A percentile compares a stretch with the other conserved stretches of the same genome.
phyloP scores from a whole-genome alignment of 768 basidiomycete species.

The Boletus vinaceobasis region DNA sequence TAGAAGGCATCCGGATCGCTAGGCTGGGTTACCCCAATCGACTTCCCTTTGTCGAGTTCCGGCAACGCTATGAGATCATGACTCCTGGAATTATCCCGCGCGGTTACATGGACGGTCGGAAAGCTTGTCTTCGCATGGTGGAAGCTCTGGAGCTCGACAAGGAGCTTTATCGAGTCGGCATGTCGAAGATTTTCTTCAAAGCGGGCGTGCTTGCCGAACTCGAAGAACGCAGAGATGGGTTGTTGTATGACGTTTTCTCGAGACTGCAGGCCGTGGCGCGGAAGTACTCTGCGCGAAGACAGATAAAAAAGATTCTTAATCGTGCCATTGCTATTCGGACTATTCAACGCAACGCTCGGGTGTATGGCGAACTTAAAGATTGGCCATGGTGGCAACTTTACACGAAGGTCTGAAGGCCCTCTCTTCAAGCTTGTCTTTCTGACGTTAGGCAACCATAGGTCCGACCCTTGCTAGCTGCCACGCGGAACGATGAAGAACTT shows the following conservation, averaged over 20 bases:
- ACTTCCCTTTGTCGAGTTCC: constrained; percentile 95
- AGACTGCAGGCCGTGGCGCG: constrained; percentile 82
- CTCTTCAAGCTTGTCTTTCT: not conserved
- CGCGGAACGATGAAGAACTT: constrained; percentile 88
- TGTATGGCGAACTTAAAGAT: constrained; percentile 85
- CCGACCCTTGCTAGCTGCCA: constrained; percentile 88
- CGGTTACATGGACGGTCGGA: constrained; percentile 97
- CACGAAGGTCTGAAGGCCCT: constrained; percentile 59
- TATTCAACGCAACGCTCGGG: constrained; percentile 89
- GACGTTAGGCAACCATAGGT: constrained; percentile 47
- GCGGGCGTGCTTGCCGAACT: constrained; percentile 95
- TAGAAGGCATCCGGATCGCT: constrained; percentile 98
- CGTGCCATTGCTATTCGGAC: constrained; percentile 87
- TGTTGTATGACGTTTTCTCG: constrained; percentile 88
- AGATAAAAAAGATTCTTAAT: constrained; percentile 93
- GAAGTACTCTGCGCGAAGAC: constrained; percentile 81
- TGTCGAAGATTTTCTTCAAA: constrained; percentile 99
- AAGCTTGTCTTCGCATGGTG: constrained; percentile 90
- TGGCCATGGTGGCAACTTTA: constrained; percentile 99
- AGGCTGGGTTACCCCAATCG: constrained; percentile 96
- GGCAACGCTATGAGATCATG: constrained; percentile 93
- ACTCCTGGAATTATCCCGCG: constrained; percentile 90
- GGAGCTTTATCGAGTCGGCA: constrained; percentile 82
- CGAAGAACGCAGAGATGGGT: constrained; percentile 84
- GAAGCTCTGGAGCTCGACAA: constrained; percentile 85